A percentile compares a stretch with the other conserved stretches of the same genome.
Evolutionary conservation across 2,329 filamentous ascomycete species (phyloP).

Genomic region (Boeremia lycopersici): DNA sequence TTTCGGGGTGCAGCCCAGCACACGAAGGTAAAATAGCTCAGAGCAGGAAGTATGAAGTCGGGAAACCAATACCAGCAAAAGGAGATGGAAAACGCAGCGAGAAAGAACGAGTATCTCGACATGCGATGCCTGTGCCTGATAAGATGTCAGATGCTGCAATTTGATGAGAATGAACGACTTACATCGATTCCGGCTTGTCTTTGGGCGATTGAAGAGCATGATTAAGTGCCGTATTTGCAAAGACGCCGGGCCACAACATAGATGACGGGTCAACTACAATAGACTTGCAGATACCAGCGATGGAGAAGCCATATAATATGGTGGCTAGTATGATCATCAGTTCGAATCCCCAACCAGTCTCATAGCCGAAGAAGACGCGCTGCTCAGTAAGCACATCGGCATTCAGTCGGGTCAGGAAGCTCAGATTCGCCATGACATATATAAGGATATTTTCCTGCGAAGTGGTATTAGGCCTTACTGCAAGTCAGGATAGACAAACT

Average conservation of each 20-base stretch:
- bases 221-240: neutral
- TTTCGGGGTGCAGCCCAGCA: neutral
- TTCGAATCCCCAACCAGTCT: neutral
- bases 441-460: conserved; percentile 1
- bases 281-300: neutral
- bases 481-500: neutral
- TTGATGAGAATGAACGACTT: neutral
- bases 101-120: neutral
- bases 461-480: neutral
- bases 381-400: neutral
- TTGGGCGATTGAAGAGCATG: neutral
- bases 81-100: neutral
- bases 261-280: neutral
- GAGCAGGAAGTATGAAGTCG: neutral
- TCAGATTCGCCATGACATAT: neutral
- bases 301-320: neutral
- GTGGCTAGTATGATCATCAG: neutral
- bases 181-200: neutral
- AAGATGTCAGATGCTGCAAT: neutral
- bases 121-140: neutral
- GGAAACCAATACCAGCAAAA: neutral
- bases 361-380: neutral
- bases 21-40: neutral
- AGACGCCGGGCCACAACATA: conserved; percentile 1
- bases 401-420: neutral